These are phyloP conservation scores for Solanum appendiculatum DNA, from an alignment of 257 asterid species.

Conservation along the genomic window DNA sequence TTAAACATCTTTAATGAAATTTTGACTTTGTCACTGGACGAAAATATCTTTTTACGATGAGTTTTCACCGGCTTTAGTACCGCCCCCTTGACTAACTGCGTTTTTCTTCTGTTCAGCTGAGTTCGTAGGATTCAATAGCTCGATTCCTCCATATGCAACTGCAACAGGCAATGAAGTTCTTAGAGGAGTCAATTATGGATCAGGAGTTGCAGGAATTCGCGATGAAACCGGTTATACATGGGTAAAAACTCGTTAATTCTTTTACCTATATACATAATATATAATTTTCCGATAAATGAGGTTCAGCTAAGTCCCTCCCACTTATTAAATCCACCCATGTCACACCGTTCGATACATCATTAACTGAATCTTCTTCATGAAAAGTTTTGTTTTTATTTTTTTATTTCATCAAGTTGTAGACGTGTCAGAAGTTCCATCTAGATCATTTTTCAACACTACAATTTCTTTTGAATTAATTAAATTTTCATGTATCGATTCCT, in stretches of 20 bases:
- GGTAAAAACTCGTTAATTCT: constrained; percentile 9
- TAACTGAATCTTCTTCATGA: background rate
- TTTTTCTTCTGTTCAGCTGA: constrained; percentile 14
- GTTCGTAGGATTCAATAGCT: constrained; percentile 18
- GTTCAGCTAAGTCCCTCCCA: background rate
- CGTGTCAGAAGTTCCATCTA: background rate
- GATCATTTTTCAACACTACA: background rate
- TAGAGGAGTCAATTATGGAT: constrained; percentile 40
- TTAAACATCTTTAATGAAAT: background rate
- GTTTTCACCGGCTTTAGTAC: background rate
- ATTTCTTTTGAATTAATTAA: background rate
- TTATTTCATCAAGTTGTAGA: background rate
- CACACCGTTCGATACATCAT: background rate
- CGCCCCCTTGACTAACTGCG: background rate
- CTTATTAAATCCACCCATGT: background rate
- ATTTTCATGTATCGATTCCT: background rate
- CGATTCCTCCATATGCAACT: constrained; percentile 29
- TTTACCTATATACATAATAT: background rate
- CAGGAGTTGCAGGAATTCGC: constrained; percentile 41
- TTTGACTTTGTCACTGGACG: background rate
- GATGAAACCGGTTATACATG: constrained; percentile 18
- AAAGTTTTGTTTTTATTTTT: too few relatives aligned
- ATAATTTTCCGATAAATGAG: background rate
- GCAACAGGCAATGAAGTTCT: constrained; percentile 5
- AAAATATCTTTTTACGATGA: background rate